Evolutionary conservation across 176 grass and related monocot species (phyloP), one percentile per base, ranked within the genome.

Genomic region (Avena atlantica): DNA sequence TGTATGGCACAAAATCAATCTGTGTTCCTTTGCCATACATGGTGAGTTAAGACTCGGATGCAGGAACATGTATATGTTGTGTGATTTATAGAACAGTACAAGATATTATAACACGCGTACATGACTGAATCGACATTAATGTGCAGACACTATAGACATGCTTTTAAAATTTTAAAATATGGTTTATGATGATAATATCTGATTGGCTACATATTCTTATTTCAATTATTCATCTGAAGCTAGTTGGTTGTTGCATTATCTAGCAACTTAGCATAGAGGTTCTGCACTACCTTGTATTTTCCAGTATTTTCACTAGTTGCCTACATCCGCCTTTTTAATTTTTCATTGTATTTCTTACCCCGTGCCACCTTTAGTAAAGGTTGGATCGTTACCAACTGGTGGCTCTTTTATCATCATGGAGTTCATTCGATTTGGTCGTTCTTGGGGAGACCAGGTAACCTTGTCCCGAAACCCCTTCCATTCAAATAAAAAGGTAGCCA

Each of bases 331-430:
- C 11, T 63, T 10, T 56, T 61, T 12, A 81, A 42, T 6, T 67
- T 29, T 81, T 61, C 19, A 27, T 6, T 42, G 51, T 76, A 31
- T 88, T 68, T 21, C 20, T 55, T 67, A 48, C 31, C 56, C 2
- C 16, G 29, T 76, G 0, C 13, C 0, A 60, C 12, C 3, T 48
- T 48, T 51, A 59, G 21, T 86, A 66, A 75, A 99, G 97, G 94
- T 92, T 89, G 91, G 94, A 4, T 71, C 87, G 0, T 89, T 99
- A 80, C 90, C 92, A 31, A 87, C 70, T 42, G 94, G 92, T 69
- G 97, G 97, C 66, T 99, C 94, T 42, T 99, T 91, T 90, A 96
- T 99, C 69, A 93, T 99, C 71, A 96, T 99, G 94, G 94, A 99
- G 82, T 99, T 90, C 80, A 99, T 96, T 90, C 85, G 93, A 71